Evolutionary conservation across 805 yeast species (phyloP), one percentile per base, ranked within the genome.

Genomic region (Kluyveromyces lactis): DNA sequence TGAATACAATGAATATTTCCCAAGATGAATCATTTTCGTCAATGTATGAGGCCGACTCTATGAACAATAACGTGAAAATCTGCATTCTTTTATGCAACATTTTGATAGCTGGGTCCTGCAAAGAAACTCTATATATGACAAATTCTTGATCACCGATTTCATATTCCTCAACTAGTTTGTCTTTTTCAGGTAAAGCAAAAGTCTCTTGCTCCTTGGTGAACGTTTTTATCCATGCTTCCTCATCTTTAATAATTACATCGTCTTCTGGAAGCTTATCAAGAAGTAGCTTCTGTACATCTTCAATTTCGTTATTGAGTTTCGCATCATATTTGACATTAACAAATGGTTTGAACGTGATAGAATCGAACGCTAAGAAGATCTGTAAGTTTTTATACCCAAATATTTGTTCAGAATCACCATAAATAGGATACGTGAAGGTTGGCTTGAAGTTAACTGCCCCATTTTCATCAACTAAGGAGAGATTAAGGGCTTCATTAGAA

Each of bases 11-110:
- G 55, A 75, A 89, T 2, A 87, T 56, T 35, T 84, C 86, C 98
- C 98, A 92, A 13, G 73, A 68, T 7, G 71, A 69, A 59, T 92
- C 98, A 0, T 59, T 59, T 29, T 71, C 69, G 54, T 89, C 96
- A 41, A 92, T 86, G 52, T 76, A 85, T 1, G 94, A 78, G 1
- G 96, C 97, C 0, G 95, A 97, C 57, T 92, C 98, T 49, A 92
- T 90, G 63, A 81, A 87, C 9, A 92, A 66, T 19, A 90, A 64
- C 12, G 85, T 84, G 49, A 92, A 75, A 2, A 89, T 77, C 49
- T 86, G 95, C 47, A 87, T 68, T 43, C 95, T 63, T 36, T 69
- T 62, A 51, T 80, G 89, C 38, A 86, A 58, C 45, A 72, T 75
- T 33, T 67, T 69, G 10, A 56, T 50, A 36, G 77, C 53, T 5